Percentiles rank a stretch among this genome's conserved stretches.
These are phyloP conservation scores for Ogataea polymorpha DNA, from an alignment of 805 yeast genomes.

Conservation along the genomic window DNA sequence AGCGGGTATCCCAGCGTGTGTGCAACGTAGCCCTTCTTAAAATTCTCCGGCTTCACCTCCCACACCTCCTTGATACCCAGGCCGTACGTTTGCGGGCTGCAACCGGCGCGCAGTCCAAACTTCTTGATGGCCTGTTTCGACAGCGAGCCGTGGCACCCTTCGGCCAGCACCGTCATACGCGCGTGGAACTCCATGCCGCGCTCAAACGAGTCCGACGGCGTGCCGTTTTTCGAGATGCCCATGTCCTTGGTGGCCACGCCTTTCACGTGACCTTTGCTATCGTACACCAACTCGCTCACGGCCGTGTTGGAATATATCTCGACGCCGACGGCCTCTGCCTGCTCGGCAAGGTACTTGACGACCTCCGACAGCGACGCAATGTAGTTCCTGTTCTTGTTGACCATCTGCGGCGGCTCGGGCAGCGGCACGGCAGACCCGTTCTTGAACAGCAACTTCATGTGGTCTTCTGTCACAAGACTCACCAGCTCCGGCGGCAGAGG, in stretches of 20 bases:
- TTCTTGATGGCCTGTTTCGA: conserved; percentile 72
- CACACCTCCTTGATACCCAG: conserved; percentile 95
- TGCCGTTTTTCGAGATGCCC: conserved; percentile 76
- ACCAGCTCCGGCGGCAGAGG: conserved; percentile 75
- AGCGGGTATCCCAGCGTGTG: conserved; percentile 93
- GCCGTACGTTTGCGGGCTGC: conserved; percentile 86
- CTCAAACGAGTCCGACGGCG: conserved; percentile 81
- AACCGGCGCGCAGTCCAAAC: conserved; percentile 62
- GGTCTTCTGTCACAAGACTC: conserved; percentile 73
- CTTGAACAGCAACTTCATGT: conserved; percentile 65
- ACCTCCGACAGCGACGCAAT: conserved; percentile 82
- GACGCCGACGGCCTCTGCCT: conserved; percentile 91
- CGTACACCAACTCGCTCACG: conserved; percentile 73
- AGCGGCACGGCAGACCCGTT: conserved; percentile 56
- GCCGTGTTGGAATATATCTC: conserved; percentile 90
- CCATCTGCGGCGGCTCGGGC: conserved; percentile 93
- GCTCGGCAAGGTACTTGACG: conserved; percentile 76
- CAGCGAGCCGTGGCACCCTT: conserved; percentile 97
- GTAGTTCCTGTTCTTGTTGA: conserved; percentile 75
- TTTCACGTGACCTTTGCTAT: conserved; percentile 56
- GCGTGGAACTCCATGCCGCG: conserved; percentile 97
- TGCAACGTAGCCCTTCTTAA: conserved; percentile 73
- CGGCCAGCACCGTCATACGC: conserved; percentile 84
- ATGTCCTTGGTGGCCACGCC: conserved; percentile 95
- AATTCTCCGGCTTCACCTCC: conserved; percentile 85